Conservation (phyloP, 306 rosid species). For the Quercus engelmannii region DNA sequence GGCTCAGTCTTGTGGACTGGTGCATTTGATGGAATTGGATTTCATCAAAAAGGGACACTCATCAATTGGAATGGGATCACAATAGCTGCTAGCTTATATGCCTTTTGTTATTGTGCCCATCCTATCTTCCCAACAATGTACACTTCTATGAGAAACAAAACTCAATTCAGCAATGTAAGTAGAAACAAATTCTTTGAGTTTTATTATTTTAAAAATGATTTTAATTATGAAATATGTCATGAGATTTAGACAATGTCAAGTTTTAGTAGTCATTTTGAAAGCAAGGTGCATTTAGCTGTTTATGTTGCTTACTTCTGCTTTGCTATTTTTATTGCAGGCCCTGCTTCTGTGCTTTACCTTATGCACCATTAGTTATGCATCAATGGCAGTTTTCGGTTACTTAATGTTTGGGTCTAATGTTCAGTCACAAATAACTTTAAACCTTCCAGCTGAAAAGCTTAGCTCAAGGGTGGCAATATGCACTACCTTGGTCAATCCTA, state of each 20-base stretch:
- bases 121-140: constrained; percentile 83
- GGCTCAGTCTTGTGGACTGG: constrained; percentile 62
- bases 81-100: constrained; percentile 62
- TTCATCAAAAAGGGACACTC: constrained; percentile 42
- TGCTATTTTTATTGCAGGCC: constrained; percentile 45
- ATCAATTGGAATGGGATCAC: constrained; percentile 60
- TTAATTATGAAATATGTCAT: neutral
- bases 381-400: constrained; percentile 72
- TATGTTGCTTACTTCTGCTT: neutral
- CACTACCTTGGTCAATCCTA: constrained; percentile 70
- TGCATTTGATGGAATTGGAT: constrained; percentile 54
- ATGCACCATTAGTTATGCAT: constrained; percentile 56
- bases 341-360: constrained; percentile 50
- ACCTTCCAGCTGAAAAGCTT: constrained; percentile 48
- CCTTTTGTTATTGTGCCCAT: constrained; percentile 87
- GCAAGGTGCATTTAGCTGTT: too few relatives aligned
- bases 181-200: neutral
- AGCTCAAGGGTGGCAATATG: constrained; percentile 65
- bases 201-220: neutral
- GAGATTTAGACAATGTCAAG: constrained; percentile 37
- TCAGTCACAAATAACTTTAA: constrained; percentile 61
- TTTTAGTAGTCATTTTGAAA: constrained; percentile 20
- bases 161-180: constrained; percentile 77
- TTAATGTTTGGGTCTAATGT: constrained; percentile 58
- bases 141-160: constrained; percentile 67